A percentile compares a stretch with the other conserved stretches of the same genome.
These are phyloP conservation scores for Pseudotulostoma volvatum DNA, from an alignment of 495 filamentous ascomycete species.

Conservation along the genomic window DNA sequence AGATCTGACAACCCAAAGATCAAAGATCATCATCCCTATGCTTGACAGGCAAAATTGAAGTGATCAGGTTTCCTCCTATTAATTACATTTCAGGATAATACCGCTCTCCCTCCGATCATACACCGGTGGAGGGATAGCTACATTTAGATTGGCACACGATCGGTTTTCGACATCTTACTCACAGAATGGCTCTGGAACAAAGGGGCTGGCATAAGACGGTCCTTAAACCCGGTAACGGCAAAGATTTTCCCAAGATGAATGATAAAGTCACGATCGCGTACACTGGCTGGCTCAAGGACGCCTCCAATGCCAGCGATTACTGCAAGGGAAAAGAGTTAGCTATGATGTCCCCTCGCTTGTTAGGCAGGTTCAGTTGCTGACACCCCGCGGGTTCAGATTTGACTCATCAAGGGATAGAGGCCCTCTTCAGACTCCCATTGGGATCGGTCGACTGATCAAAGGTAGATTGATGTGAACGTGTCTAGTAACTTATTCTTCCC, in stretches of 20 bases:
- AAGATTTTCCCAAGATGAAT: slow-evolving; percentile 38
- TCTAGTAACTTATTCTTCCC: not conserved
- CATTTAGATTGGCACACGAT: not conserved
- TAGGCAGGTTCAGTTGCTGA: slow-evolving; percentile 1
- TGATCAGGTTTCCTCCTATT: not conserved
- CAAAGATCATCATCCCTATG: too few relatives aligned
- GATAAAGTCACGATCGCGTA: slow-evolving; percentile 67
- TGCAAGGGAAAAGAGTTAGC: slow-evolving; percentile 34
- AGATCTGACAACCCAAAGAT: too few relatives aligned
- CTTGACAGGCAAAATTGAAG: not conserved
- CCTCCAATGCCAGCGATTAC: slow-evolving; percentile 25
- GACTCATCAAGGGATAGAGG: slow-evolving; percentile 54
- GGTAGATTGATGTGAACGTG: slow-evolving; percentile 29
- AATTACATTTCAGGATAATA: too few relatives aligned
- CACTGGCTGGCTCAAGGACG: slow-evolving; percentile 64
- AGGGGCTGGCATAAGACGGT: slow-evolving; percentile 40
- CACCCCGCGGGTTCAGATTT: slow-evolving; percentile 38
- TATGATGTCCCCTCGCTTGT: not conserved
- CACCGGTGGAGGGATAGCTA: not conserved
- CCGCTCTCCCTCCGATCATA: not conserved
- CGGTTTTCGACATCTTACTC: slow-evolving; percentile 3
- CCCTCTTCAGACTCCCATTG: slow-evolving; percentile 52
- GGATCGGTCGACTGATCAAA: slow-evolving; percentile 60
- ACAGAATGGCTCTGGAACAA: slow-evolving; percentile 8
- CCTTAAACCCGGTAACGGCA: slow-evolving; percentile 33